Evolutionary conservation across 2,329 filamentous ascomycete species (phyloP).

Genomic region (Colletotrichum somersetense): DNA sequence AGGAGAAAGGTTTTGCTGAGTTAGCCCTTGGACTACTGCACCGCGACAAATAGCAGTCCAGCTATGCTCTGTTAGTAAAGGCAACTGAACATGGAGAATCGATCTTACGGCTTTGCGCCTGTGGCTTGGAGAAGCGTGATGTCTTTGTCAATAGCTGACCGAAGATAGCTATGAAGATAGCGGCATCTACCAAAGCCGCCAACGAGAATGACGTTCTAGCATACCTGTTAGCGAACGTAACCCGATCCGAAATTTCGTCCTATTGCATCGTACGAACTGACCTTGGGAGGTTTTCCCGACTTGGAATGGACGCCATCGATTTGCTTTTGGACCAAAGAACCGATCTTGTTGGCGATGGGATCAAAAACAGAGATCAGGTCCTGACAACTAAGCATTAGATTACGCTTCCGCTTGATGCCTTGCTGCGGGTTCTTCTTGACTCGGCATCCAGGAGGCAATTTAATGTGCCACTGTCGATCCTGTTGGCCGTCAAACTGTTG

Average conservation of each 20-base stretch:
- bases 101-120: slow-evolving; percentile 51
- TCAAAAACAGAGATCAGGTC: slow-evolving; percentile 47
- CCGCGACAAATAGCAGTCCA: slow-evolving; percentile 54
- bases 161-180: slow-evolving; percentile 47
- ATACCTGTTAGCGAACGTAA: background rate
- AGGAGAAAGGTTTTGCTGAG: background rate
- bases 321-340: slow-evolving; percentile 46
- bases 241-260: accelerated
- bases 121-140: slow-evolving; percentile 49
- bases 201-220: slow-evolving; percentile 54
- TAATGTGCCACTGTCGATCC: slow-evolving; percentile 37
- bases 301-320: slow-evolving; percentile 40
- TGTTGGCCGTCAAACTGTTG: slow-evolving; percentile 40
- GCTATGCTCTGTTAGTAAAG: slow-evolving; percentile 30
- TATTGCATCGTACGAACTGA: slow-evolving; percentile 15
- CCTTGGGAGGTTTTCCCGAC: slow-evolving; percentile 45
- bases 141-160: background rate
- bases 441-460: slow-evolving; percentile 38
- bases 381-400: background rate
- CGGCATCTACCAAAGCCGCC: slow-evolving; percentile 54
- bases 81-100: background rate
- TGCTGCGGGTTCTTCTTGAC: accelerated
- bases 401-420: slow-evolving; percentile 13
- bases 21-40: slow-evolving; percentile 48
- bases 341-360: slow-evolving; percentile 44